Conservation (phyloP, 495 filamentous ascomycete species). For the Penicillium goetzii region DNA sequence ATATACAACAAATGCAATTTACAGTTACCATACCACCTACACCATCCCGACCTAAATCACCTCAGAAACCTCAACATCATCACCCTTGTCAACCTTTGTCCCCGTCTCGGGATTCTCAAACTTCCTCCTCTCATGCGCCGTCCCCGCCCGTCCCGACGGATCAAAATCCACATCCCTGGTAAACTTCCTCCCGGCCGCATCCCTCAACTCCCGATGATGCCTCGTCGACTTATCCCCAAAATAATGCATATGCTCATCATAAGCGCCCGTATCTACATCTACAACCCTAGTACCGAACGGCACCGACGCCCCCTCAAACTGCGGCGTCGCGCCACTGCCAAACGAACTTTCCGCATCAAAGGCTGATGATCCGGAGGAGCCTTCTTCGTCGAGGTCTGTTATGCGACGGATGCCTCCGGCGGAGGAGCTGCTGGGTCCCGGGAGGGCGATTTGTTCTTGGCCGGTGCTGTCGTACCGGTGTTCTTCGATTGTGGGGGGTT, state of each 20-base stretch:
- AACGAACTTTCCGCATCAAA: constrained; percentile 14
- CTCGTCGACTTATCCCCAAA: constrained; percentile 15
- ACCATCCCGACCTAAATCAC: constrained; percentile 8
- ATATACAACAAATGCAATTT: not conserved
- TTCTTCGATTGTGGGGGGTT: constrained; percentile 41
- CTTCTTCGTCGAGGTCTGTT: constrained; percentile 36
- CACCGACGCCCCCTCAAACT: constrained; percentile 19
- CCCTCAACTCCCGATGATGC: constrained; percentile 18
- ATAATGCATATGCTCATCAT: constrained; percentile 24
- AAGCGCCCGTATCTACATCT: constrained; percentile 21
- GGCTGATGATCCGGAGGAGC: not conserved
- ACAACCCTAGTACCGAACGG: constrained; percentile 19
- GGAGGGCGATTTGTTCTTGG: constrained; percentile 33
- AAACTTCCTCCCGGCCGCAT: constrained; percentile 12
- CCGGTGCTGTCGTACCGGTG: constrained; percentile 42
- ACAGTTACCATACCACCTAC: not conserved
- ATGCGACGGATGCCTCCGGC: constrained; percentile 36
- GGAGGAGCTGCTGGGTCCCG: constrained; percentile 17
- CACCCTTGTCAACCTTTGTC: constrained; percentile 15
- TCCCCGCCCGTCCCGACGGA: constrained; percentile 11
- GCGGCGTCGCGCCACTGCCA: constrained; percentile 11
- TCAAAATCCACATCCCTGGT: constrained; percentile 20
- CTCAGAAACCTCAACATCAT: constrained; percentile 29
- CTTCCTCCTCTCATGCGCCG: constrained; percentile 16
- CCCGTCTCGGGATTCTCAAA: constrained; percentile 33